phyloP scores from a whole-genome alignment of 352 stramenopile genomes.

The Phytophthora pini region DNA sequence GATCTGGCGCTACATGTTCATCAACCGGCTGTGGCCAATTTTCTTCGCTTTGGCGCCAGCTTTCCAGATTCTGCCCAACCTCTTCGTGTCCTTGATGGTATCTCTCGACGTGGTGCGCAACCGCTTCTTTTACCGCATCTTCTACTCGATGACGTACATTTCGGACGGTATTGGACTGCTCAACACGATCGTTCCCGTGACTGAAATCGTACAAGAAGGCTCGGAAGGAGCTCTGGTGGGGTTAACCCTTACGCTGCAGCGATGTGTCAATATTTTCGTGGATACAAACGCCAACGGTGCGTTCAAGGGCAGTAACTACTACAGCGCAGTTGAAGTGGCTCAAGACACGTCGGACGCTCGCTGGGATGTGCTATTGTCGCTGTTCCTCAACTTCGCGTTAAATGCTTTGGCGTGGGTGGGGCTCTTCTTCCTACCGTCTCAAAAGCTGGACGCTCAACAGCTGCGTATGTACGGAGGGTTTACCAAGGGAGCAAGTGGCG shows the following conservation, averaged over 20 bases:
- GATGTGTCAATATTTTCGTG: constrained; percentile 64
- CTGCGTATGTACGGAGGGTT: constrained; percentile 75
- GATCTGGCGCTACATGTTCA: constrained; percentile 61
- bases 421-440: constrained; percentile 67
- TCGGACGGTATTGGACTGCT: constrained; percentile 60
- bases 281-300: constrained; percentile 54
- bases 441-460: constrained; percentile 79
- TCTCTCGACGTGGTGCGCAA: constrained; percentile 52
- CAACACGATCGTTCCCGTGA: constrained; percentile 64
- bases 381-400: constrained; percentile 59
- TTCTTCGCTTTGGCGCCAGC: constrained; percentile 65
- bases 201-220: constrained; percentile 72
- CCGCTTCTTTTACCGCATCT: constrained; percentile 64
- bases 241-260: constrained; percentile 65
- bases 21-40: constrained; percentile 61
- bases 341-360: constrained; percentile 42
- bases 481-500: constrained; percentile 45
- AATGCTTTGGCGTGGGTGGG: constrained; percentile 63
- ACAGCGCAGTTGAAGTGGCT: constrained; percentile 37
- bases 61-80: constrained; percentile 55
- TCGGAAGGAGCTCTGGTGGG: constrained; percentile 67
- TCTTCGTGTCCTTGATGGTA: constrained; percentile 53
- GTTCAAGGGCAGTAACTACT: constrained; percentile 61
- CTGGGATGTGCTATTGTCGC: constrained; percentile 57
- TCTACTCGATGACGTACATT: constrained; percentile 57